Evolutionary conservation across 202 grass and related monocot genomes (phyloP).

Genomic region (Musa balbisiana): DNA sequence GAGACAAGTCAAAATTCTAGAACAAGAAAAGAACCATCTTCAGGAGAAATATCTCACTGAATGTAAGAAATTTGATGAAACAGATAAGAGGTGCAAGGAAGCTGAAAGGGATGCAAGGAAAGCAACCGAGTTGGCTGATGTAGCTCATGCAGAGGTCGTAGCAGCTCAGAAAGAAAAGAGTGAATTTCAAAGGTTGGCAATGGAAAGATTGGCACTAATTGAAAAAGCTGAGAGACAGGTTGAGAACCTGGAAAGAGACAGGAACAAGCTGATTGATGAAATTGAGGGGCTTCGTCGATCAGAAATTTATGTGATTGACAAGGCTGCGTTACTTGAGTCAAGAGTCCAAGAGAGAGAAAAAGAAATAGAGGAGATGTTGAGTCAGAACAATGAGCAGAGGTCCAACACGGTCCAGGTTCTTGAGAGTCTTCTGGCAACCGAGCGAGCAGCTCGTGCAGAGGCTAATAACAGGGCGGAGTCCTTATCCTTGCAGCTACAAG

Average conservation of each 20-base stretch:
- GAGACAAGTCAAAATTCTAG: conserved; percentile 64
- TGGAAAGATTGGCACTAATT: conserved; percentile 70
- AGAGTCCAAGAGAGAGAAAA: conserved; percentile 81
- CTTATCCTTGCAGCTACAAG: conserved; percentile 82
- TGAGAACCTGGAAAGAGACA: conserved; percentile 70
- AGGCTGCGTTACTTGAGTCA: conserved; percentile 64
- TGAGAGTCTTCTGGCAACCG: conserved; percentile 59
- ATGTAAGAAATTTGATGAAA: conserved; percentile 80
- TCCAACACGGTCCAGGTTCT: conserved; percentile 92
- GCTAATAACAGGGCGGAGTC: conserved; percentile 77
- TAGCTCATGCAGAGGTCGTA: conserved; percentile 55
- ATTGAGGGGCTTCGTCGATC: conserved; percentile 62
- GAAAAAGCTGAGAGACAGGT: conserved; percentile 75
- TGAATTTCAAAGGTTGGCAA: conserved; percentile 76
- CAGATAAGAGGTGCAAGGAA: conserved; percentile 74
- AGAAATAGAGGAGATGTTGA: conserved; percentile 82
- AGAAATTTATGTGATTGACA: conserved; percentile 61
- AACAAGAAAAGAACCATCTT: conserved; percentile 93
- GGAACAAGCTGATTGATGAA: conserved; percentile 55
- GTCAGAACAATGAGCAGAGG: conserved; percentile 76
- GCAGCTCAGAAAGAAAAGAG: conserved; percentile 77
- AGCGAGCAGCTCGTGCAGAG: conserved; percentile 63
- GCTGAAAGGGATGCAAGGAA: conserved; percentile 82
- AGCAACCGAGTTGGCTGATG: conserved; percentile 77
- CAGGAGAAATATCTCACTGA: conserved; percentile 68